Conservation (phyloP, 495 filamentous ascomycete species). For the Elaphomyces granulatus region DNA sequence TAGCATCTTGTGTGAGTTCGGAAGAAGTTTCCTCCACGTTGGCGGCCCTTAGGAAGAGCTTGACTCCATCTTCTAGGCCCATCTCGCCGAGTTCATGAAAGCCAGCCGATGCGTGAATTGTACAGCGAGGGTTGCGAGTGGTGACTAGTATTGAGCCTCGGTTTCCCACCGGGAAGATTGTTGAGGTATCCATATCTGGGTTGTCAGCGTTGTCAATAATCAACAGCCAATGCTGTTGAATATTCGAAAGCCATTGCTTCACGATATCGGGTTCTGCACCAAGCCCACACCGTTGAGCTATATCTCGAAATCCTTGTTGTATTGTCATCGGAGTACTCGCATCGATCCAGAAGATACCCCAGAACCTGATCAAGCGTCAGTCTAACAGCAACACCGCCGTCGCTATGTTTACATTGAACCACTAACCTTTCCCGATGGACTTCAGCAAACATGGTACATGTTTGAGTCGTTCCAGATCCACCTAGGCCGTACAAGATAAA, state of each 20-base stretch:
- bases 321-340: slow-evolving; percentile 17
- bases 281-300: slow-evolving; percentile 11
- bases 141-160: slow-evolving; percentile 27
- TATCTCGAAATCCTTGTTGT: slow-evolving; percentile 14
- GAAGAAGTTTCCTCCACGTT: slow-evolving; percentile 5
- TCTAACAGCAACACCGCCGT: slow-evolving; percentile 3
- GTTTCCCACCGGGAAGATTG: slow-evolving; percentile 21
- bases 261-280: slow-evolving; percentile 6
- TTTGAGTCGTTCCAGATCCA: slow-evolving; percentile 10
- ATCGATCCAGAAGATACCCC: slow-evolving; percentile 34
- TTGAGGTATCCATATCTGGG: slow-evolving; percentile 16
- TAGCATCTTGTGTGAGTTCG: too few relatives aligned
- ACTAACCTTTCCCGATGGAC: slow-evolving; percentile 15
- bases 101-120: slow-evolving; percentile 17
- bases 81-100: slow-evolving; percentile 16
- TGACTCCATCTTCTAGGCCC: slow-evolving; percentile 16
- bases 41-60: slow-evolving; percentile 20
- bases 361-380: slow-evolving; percentile 16
- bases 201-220: slow-evolving; percentile 37
- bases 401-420: background rate
- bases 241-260: slow-evolving; percentile 19
- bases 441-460: slow-evolving; percentile 21
- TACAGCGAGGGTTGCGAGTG: slow-evolving; percentile 21
- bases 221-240: slow-evolving; percentile 24
- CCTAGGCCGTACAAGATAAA: slow-evolving; percentile 5